A percentile compares a stretch with the other conserved stretches of the same genome.
Conservation (phyloP, 352 stramenopile species). For the Pythium periplocum region DNA sequence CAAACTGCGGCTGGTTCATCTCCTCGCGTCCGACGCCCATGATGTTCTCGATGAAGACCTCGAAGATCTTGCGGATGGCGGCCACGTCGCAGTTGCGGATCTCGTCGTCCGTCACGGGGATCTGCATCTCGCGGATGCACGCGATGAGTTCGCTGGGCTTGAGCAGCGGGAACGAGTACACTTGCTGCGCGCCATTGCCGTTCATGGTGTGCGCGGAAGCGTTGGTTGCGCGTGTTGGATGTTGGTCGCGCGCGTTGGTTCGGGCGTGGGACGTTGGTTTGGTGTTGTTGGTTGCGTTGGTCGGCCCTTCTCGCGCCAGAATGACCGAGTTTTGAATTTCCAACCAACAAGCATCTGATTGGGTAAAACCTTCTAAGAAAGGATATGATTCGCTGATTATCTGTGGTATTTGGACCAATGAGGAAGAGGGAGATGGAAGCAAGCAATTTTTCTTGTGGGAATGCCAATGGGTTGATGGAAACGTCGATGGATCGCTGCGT, state of each 20-base stretch:
- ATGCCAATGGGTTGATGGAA: no score
- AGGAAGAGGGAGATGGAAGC: background rate
- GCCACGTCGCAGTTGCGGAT: slow-evolving; percentile 64
- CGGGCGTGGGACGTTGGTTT: background rate
- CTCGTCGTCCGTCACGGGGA: slow-evolving; percentile 88
- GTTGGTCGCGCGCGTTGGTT: background rate
- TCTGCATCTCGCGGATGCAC: slow-evolving; percentile 88
- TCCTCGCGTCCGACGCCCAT: slow-evolving; percentile 89
- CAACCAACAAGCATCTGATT: slow-evolving; percentile 2
- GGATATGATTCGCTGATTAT: background rate
- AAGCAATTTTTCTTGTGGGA: slow-evolving; percentile 8
- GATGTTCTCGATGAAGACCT: slow-evolving; percentile 87
- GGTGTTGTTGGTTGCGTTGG: slow-evolving; percentile 2
- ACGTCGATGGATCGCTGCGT: no score
- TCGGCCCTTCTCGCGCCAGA: slow-evolving; percentile 4
- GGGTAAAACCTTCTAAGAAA: background rate
- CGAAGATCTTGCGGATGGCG: slow-evolving; percentile 85
- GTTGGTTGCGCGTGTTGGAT: background rate
- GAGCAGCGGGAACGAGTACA: slow-evolving; percentile 91
- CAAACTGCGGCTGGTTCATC: slow-evolving; percentile 88
- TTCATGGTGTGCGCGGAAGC: background rate
- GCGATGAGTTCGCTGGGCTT: slow-evolving; percentile 92
- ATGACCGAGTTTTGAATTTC: slow-evolving; percentile 7
- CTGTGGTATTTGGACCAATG: background rate
- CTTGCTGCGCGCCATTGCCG: slow-evolving; percentile 4